A percentile compares a stretch with the other conserved stretches of the same genome.
These are phyloP conservation scores for Mortierella sp. DNA, from an alignment of 371 early-diverging fungal genomes.

Conservation along the genomic window DNA sequence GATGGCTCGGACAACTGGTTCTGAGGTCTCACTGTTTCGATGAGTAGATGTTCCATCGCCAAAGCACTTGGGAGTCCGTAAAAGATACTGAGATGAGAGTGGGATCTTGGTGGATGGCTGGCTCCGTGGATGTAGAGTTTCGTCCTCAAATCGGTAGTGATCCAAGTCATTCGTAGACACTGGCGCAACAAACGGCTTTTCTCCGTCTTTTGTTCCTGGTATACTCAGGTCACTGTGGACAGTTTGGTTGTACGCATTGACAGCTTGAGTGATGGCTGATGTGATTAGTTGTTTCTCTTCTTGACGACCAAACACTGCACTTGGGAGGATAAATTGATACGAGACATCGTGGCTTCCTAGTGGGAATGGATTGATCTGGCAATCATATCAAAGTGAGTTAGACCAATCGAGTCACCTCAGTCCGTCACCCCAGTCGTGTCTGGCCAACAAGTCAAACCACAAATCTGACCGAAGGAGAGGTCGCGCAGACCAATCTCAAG, in stretches of 20 bases:
- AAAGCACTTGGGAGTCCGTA: slow-evolving; percentile 25
- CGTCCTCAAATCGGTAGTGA: slow-evolving; percentile 12
- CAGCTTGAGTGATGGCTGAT: slow-evolving; percentile 45
- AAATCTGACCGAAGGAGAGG: too few relatives aligned
- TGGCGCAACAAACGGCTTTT: slow-evolving; percentile 21
- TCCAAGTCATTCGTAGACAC: slow-evolving; percentile 18
- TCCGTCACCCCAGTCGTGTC: too few relatives aligned
- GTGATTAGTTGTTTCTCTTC: slow-evolving; percentile 44
- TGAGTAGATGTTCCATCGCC: slow-evolving; percentile 26
- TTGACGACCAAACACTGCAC: slow-evolving; percentile 60
- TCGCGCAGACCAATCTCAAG: too few relatives aligned
- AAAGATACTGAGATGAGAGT: slow-evolving; percentile 7
- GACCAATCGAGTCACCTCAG: not conserved
- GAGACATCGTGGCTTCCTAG: slow-evolving; percentile 64
- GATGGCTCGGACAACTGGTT: slow-evolving; percentile 43
- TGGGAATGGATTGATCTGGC: slow-evolving; percentile 54
- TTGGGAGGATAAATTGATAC: slow-evolving; percentile 65
- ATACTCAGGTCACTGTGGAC: slow-evolving; percentile 7
- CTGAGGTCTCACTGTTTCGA: slow-evolving; percentile 22
- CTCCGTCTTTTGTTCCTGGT: slow-evolving; percentile 5
- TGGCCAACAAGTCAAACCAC: too few relatives aligned
- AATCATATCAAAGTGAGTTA: not conserved
- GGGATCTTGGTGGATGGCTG: slow-evolving; percentile 8
- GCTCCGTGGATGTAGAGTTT: not conserved
- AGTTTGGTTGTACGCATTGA: slow-evolving; percentile 36